phyloP scores from a whole-genome alignment of 2,329 filamentous ascomycete species.

The Venturia effusa region DNA sequence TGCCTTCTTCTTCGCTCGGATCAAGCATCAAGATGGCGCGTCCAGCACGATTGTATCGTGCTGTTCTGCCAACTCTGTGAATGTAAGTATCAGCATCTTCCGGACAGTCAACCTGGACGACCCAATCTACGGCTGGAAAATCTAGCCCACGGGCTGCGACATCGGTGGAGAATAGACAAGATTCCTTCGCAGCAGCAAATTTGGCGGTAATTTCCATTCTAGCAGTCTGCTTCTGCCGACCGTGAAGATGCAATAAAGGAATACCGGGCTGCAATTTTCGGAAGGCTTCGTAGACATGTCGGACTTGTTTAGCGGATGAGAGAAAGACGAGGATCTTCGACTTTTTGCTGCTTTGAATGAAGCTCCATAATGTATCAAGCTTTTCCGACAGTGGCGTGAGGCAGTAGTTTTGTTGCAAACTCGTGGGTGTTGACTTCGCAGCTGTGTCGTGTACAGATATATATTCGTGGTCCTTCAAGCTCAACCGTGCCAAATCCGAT shows the following conservation, averaged over 20 bases:
- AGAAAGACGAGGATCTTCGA: conserved; percentile 93
- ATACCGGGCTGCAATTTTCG: conserved; percentile 91
- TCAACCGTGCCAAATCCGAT: conserved; percentile 80
- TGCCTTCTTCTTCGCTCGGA: conserved; percentile 84
- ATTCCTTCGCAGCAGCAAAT: conserved; percentile 70
- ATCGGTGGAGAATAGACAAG: conserved; percentile 90
- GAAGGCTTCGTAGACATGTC: conserved; percentile 90
- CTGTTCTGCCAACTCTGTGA: conserved; percentile 86
- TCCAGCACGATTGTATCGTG: conserved; percentile 81
- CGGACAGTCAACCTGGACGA: conserved; percentile 95
- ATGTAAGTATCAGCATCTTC: conserved; percentile 98
- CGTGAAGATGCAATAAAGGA: conserved; percentile 82
- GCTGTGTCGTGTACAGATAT: conserved; percentile 86
- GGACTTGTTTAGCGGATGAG: conserved; percentile 90
- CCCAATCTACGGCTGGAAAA: conserved; percentile 95
- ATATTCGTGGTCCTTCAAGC: conserved; percentile 84
- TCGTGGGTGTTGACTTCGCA: conserved; percentile 65
- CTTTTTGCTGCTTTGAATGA: conserved; percentile 83
- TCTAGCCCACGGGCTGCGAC: conserved; percentile 90
- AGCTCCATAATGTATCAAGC: conserved; percentile 83
- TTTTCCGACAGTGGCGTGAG: conserved; percentile 79
- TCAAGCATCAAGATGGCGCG: conserved; percentile 85
- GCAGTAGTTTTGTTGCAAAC: conserved; percentile 84
- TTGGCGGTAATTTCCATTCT: conserved; percentile 77
- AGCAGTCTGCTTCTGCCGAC: conserved; percentile 83